Base-by-base conservation (phyloP, 1,139 yeast genomes). In the Debaryomyces psychrophilus region DNA sequence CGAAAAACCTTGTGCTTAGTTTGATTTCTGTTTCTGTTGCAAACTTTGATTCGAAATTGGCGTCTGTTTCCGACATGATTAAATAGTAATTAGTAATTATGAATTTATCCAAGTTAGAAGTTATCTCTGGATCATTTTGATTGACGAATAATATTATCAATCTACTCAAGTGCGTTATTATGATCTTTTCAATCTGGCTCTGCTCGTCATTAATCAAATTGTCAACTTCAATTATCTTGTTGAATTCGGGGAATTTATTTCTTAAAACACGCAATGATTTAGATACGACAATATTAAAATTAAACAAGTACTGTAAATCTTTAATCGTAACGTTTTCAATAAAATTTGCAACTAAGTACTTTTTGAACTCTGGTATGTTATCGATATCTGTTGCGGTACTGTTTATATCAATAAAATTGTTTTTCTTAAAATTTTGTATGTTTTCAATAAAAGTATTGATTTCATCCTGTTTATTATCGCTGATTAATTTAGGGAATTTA, bases 41-140 rank as follows among this genome's bases (percentile, higher is more conserved):
- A 5, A 60, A 39, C 3, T 39, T 38, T 5, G 49, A 29, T 18
- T 31, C 37, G 7, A 46, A 22, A 5, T 17, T 31, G 4, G 38
- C 27, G 8, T 45, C 50, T 18, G 38, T 38, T 15, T 47, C 49
- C 8, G 47, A 48, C 17, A 57, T 50, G 15, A 51, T 45, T 25
- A 56, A 53, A 33, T 48, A 56, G 48, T 57, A 63, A 29, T 59
- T 60, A 11, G 66, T 55, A 7, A 67, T 48, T 22, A 65, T 45
- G 45, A 58, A 69, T 52, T 66, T 62, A 46, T 69, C 76, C 29
- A 59, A 49, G 2, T 61, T 64, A 27, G 55, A 51, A 0, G 34
- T 31, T 1, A 41, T 45, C 6, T 37, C n/a, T 12, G 28, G 38
- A 29, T 17, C 41, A 43, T 40, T 45, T 27, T 31, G 36, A 22